Base-by-base conservation (phyloP, 345 rosid species). In the Aurinia saxatilis region DNA sequence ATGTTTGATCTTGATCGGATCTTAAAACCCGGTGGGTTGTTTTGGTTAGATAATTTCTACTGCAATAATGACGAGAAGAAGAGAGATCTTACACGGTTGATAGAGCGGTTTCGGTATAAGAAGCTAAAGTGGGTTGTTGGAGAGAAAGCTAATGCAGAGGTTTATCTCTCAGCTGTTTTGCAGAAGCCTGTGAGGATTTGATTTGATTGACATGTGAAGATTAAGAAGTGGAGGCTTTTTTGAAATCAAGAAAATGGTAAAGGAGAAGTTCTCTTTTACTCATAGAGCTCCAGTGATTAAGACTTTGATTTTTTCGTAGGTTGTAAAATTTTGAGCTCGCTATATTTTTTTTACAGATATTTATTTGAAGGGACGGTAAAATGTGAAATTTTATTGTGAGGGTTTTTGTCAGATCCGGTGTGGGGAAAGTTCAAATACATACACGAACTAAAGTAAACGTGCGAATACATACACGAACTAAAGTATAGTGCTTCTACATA, bases 1-100 rank as follows among this genome's bases (percentile, higher is more conserved):
- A 55, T 85, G 53, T 88, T 74, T 16, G 92, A 88, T 46, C 86
- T 87, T 91, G 96, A 88, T 51, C 67, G 96, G 63, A 63, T 83
- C 25, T 18, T 84, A 54, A 84, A 88, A 37, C 95, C 95, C 0
- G 89, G 90, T 59, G 96, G 96, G 7, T 68, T 85, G 79, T 48
- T 85, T 55, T 88, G 92, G 90, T 76, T 88, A 0, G 92, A 85
- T 50, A 71, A 73, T 34, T 80, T 88, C 75, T 85, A 80, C 12
- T 88, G 92, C 31, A 71, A 50, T 4, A 76, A 59, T 48, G 84
- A 79, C 6, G 84, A 82, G 69, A 86, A 81, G 78, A 90, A 79
- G 79, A 70, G 58, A 47, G 86, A 78, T 34, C 78, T 83, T 51
- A 75, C 79, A 84, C 86, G 78, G 63, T 82, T 82, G 88, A 81